phyloP scores from a whole-genome alignment of 768 basidiomycete species.

The Serendipita sp. region DNA sequence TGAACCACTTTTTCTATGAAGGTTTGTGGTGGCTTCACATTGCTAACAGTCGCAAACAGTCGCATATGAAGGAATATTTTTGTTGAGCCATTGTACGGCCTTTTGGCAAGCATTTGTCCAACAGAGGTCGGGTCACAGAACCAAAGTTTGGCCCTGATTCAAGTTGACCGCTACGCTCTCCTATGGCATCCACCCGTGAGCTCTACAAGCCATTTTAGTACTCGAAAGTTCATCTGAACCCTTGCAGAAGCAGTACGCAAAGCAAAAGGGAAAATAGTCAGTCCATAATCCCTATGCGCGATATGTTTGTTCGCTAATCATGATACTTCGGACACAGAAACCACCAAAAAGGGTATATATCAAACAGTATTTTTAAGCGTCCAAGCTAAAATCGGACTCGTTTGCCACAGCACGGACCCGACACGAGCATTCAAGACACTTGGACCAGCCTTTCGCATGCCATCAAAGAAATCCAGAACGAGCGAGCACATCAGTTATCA shows the following conservation, averaged over 20 bases:
- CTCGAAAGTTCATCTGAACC: background rate
- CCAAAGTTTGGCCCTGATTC: background rate
- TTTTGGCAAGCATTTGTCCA: background rate
- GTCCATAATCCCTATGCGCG: background rate
- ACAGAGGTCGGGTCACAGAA: background rate
- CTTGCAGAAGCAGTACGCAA: background rate
- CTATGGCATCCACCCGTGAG: constrained; percentile 2
- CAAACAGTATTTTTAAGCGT: background rate
- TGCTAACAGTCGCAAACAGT: background rate
- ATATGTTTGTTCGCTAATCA: background rate
- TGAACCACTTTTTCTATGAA: constrained; percentile 97
- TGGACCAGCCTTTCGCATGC: constrained; percentile 71
- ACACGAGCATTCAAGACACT: constrained; percentile 65
- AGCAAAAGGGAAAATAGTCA: background rate
- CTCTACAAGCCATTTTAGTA: background rate
- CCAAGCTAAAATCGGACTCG: background rate
- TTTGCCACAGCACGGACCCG: constrained; percentile 44
- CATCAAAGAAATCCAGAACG: constrained; percentile 87
- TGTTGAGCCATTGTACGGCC: background rate
- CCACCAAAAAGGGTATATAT: constrained; percentile 14
- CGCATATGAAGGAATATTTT: background rate
- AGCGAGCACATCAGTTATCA: constrained; percentile 76
- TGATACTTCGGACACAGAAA: constrained; percentile 10
- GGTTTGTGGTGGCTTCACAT: constrained; percentile 47
- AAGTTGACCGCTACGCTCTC: background rate